Evolutionary conservation across 73 alveolate species (phyloP), one percentile per base, ranked within the genome.

Genomic region (Tetrahymena thermophila): DNA sequence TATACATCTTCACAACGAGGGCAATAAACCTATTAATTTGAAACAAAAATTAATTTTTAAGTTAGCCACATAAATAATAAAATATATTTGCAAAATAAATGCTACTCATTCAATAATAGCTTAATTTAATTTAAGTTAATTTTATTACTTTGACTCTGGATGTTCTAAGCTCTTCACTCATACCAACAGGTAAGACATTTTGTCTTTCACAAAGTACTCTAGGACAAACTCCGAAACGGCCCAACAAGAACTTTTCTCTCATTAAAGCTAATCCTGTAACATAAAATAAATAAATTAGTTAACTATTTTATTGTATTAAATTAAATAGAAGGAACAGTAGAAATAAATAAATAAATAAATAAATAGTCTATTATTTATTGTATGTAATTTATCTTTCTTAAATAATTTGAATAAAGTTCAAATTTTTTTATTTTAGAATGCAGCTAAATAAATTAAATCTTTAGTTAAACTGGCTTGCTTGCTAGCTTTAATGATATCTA

Each of bases 1-100:
- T 98, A 99, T 89, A 98, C 99, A 93, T 99, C 99, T 96, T 99
- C 98, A 93, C 99, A 99, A 95, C 98, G 96, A 35, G 99, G 99
- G 96, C 99, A 99, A 97, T 84, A 99, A 21, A 98, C 98, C 89
- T 71, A 23, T 28, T 19, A 31, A 71, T 71, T 19, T 50, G 10
- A 50, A 15, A 50, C 0, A 3, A 14, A 50, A 2, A 14, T 50
- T 19, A 50, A 50, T 50, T 19, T 21, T 21, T 15, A 9, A 15
- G 0, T 50, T 50, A 50, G 10, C 15, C 5, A 50, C 0, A 6
- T 11, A 40, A 40, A 40, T 4, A 40, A 11, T 6, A 40, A 40
- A 16, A 56, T 55, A 9, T 25, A 23, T 25, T n/a, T 56, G 25
- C 85, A 10, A 25, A 56, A 56, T 56, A 25, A 56, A 56, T 56